Evolutionary conservation across 2,329 filamentous ascomycete species (phyloP).

Genomic region (Fusarium fracticaudum): DNA sequence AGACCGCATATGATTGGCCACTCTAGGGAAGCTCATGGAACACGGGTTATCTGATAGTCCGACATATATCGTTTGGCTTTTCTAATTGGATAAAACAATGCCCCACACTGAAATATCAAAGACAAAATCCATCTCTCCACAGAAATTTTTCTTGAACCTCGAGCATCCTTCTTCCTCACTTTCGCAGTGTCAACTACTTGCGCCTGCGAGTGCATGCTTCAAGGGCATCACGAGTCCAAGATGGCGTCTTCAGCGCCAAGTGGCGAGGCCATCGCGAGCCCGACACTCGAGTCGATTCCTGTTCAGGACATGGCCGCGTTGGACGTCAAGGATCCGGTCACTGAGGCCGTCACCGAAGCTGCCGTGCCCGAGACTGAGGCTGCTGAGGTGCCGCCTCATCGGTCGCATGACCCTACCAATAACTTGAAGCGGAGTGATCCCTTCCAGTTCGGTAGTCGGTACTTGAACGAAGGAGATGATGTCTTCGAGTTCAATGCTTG

Average conservation of each 20-base stretch:
- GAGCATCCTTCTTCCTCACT: conserved; percentile 35
- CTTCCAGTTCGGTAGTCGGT: conserved; percentile 94
- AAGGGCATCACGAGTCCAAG: conserved; percentile 20
- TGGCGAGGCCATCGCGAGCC: conserved; percentile 31
- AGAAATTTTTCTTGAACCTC: conserved; percentile 35
- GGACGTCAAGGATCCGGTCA: conserved; percentile 40
- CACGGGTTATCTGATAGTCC: conserved; percentile 19
- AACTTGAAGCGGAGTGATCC: conserved; percentile 90
- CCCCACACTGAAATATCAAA: conserved; percentile 31
- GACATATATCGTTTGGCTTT: fast-evolving
- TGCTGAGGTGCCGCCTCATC: conserved; percentile 62
- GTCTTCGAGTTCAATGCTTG: conserved; percentile 98
- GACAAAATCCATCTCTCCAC: conserved; percentile 36
- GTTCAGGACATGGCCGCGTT: conserved; percentile 40
- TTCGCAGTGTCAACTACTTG: conserved; percentile 26
- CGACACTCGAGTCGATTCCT: conserved; percentile 30
- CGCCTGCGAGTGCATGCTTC: conserved; percentile 41
- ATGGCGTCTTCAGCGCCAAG: conserved; percentile 41
- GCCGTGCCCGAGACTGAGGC: conserved; percentile 19
- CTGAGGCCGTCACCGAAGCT: conserved; percentile 25
- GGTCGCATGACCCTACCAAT: conserved; percentile 75
- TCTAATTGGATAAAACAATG: not conserved
- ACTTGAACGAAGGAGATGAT: conserved; percentile 83
- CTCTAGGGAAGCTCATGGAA: not conserved
- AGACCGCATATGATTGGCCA: conserved; percentile 33